phyloP scores from a whole-genome alignment of 2,329 filamentous ascomycete genomes.

The Colletotrichum somersetense region DNA sequence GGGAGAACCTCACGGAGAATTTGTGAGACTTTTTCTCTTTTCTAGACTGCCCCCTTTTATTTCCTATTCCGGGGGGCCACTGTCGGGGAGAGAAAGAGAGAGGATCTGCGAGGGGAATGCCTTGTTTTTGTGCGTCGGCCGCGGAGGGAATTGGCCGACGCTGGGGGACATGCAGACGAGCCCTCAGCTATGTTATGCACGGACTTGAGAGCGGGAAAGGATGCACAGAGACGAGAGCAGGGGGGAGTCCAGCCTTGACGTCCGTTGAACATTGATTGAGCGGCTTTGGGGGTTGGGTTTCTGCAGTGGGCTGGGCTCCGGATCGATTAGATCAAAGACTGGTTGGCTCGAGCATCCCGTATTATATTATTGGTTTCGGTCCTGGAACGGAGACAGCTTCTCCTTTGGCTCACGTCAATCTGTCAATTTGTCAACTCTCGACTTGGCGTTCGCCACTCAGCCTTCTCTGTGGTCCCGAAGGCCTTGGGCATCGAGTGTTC shows the following conservation, averaged over 20 bases:
- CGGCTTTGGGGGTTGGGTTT: background rate
- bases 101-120: background rate
- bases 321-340: constrained; percentile 18
- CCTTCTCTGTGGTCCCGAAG: background rate
- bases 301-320: background rate
- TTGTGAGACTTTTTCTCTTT: background rate
- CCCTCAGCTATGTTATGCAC: too few species aligned
- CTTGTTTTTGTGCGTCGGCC: background rate
- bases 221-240: background rate
- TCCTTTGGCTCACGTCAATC: background rate
- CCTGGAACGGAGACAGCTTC: background rate
- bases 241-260: background rate
- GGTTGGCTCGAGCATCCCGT: constrained; percentile 30
- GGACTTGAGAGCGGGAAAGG: background rate
- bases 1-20: background rate
- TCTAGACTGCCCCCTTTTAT: background rate
- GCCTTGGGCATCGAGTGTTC: background rate
- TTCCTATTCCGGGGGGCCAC: background rate
- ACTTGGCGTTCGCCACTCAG: constrained; percentile 11
- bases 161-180: background rate
- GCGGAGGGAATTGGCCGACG: background rate
- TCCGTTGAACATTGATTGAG: constrained; percentile 30
- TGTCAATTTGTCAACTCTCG: constrained; percentile 12
- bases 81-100: background rate
- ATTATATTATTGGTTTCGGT: background rate